These are phyloP conservation scores for Talaromyces proteolyticus DNA, from an alignment of 495 filamentous ascomycete genomes.

Conservation along the genomic window DNA sequence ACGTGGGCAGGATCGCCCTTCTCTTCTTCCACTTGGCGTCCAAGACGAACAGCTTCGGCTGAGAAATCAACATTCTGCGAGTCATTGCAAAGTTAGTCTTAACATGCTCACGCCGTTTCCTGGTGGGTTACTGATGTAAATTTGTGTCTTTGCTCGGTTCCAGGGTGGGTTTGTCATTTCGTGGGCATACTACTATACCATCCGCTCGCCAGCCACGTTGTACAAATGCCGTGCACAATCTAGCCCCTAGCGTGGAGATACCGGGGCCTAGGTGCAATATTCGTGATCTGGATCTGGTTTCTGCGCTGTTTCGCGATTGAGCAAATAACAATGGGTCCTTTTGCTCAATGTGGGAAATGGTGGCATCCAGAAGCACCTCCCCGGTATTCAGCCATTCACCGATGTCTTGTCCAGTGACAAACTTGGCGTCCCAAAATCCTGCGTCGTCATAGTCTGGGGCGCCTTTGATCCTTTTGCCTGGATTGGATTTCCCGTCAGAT, in stretches of 20 bases:
- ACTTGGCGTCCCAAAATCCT: conserved; percentile 31
- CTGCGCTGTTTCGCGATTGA: not conserved
- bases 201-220: conserved; percentile 22
- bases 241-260: conserved; percentile 29
- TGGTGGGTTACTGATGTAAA: not conserved
- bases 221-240: conserved; percentile 24
- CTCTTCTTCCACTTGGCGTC: conserved; percentile 18
- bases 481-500: not conserved
- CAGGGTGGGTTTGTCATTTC: too few species aligned
- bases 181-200: conserved; percentile 35
- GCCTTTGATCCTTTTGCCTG: conserved; percentile 13
- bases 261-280: conserved; percentile 36
- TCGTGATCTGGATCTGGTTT: conserved; percentile 10
- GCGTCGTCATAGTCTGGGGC: conserved; percentile 37
- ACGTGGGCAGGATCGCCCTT: conserved; percentile 10
- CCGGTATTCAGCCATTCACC: conserved; percentile 41
- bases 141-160: not conserved
- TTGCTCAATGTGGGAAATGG: conserved; percentile 20
- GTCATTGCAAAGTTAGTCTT: not conserved
- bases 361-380: conserved; percentile 24
- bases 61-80: conserved; percentile 39
- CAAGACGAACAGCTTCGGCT: conserved; percentile 33
- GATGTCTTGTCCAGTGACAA: conserved; percentile 33
- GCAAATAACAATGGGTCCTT: not conserved
- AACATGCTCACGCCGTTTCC: not conserved